phyloP scores from a whole-genome alignment of 106 monocot genomes.

The Phalaenopsis equestris region DNA sequence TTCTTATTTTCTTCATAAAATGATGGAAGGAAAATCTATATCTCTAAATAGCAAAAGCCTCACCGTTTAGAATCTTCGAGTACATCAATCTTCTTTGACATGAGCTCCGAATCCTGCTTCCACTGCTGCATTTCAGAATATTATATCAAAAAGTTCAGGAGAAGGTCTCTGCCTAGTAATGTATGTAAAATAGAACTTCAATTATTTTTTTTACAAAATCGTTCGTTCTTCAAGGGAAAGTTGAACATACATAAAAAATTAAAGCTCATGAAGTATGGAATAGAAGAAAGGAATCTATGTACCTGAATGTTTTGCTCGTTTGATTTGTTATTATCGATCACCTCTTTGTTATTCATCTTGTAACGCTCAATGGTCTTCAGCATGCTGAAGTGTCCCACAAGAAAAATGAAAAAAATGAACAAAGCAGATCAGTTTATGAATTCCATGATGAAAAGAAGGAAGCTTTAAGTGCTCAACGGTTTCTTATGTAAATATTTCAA shows the following conservation, averaged over 20 bases:
- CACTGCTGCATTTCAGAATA: conserved; percentile 22
- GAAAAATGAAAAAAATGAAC: neutral
- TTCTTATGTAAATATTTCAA: too few species aligned
- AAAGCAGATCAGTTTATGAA: neutral
- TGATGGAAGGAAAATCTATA: neutral
- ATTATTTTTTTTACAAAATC: neutral
- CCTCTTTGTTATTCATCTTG: conserved; percentile 17
- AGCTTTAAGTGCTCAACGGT: too few species aligned
- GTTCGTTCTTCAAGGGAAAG: neutral
- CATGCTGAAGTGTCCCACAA: conserved; percentile 20
- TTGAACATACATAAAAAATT: neutral
- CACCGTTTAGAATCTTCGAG: conserved; percentile 44
- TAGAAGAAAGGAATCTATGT: neutral
- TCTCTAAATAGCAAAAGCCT: neutral
- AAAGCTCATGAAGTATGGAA: neutral
- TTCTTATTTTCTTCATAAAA: neutral
- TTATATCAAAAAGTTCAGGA: neutral
- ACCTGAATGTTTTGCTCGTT: conserved; percentile 37
- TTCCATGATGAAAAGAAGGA: neutral
- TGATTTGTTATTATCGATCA: conserved; percentile 1
- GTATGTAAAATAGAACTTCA: neutral
- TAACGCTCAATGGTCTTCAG: conserved; percentile 44
- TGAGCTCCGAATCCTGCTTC: conserved; percentile 26
- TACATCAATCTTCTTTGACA: conserved; percentile 34
- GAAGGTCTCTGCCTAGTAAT: neutral